These are phyloP conservation scores for Echria macrotheca DNA, from an alignment of 495 filamentous ascomycete species.

Conservation along the genomic window DNA sequence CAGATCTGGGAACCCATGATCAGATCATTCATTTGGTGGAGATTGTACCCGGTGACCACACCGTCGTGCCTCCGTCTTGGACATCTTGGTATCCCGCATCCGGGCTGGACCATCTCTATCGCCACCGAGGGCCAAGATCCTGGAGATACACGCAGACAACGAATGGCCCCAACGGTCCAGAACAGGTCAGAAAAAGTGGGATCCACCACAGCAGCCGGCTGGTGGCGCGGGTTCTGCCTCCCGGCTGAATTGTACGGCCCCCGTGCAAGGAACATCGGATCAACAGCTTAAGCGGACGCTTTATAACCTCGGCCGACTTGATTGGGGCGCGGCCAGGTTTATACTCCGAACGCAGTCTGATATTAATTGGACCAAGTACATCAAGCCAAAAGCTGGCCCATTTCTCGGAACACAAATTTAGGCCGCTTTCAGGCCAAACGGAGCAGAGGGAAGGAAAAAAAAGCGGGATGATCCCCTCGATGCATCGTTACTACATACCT, in stretches of 20 bases:
- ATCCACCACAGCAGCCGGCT: not conserved
- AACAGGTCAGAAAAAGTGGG: no score
- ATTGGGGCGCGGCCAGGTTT: not conserved
- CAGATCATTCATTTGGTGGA: not conserved
- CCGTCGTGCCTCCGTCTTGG: not conserved
- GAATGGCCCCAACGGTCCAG: no score
- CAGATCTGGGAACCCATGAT: not conserved
- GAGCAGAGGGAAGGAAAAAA: not conserved
- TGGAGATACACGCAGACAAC: not conserved
- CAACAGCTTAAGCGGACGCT: not conserved
- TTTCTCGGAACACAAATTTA: not conserved
- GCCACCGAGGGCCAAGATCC: constrained; percentile 1
- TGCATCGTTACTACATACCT: not conserved
- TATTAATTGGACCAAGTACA: constrained; percentile 5
- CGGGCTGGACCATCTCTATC: not conserved
- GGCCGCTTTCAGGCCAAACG: not conserved
- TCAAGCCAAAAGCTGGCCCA: not conserved
- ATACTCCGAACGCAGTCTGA: constrained; percentile 3
- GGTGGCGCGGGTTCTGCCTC: not conserved
- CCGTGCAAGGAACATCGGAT: not conserved
- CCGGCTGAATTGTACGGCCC: constrained; percentile 4
- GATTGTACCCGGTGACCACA: not conserved
- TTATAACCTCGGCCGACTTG: not conserved
- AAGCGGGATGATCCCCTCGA: not conserved
- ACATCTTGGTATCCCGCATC: not conserved